phyloP scores from a whole-genome alignment of 768 basidiomycete genomes.

The Mycena floridula region DNA sequence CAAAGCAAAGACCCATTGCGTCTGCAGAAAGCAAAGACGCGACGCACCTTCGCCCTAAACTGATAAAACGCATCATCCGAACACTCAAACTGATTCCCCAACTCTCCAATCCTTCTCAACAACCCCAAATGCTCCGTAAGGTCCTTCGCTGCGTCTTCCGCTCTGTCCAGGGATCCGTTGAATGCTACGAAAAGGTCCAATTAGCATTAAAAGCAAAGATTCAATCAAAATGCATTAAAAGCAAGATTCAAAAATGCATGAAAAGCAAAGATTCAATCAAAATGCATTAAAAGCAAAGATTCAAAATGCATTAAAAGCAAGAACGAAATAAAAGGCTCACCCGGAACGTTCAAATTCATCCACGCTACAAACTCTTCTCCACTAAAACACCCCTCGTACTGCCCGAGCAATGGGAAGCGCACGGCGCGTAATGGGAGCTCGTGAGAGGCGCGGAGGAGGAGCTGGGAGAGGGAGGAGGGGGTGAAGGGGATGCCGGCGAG shows the following conservation, averaged over 20 bases:
- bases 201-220: too few relatives aligned
- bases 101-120: constrained; percentile 70
- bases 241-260: too few relatives aligned
- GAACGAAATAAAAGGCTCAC: too few relatives aligned
- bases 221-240: too few relatives aligned
- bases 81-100: constrained; percentile 76
- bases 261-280: too few relatives aligned
- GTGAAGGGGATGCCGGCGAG: constrained; percentile 71
- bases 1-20: too few relatives aligned
- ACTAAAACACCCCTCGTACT: constrained; percentile 81
- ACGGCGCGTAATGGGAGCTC: constrained; percentile 69
- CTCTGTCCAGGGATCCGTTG: constrained; percentile 69
- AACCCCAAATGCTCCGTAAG: constrained; percentile 57
- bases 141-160: constrained; percentile 66
- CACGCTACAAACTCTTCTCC: constrained; percentile 88
- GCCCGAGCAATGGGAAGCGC: constrained; percentile 74
- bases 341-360: constrained; percentile 73
- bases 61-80: constrained; percentile 80
- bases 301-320: too few relatives aligned
- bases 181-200: too few relatives aligned
- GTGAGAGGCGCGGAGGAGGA: constrained; percentile 64
- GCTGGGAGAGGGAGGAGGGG: constrained; percentile 55
- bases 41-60: constrained; percentile 68
- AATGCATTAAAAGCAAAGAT: too few relatives aligned
- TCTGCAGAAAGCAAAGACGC: neutral